Conservation (phyloP, 768 basidiomycete genomes). For the Lactarius akahatsu region DNA sequence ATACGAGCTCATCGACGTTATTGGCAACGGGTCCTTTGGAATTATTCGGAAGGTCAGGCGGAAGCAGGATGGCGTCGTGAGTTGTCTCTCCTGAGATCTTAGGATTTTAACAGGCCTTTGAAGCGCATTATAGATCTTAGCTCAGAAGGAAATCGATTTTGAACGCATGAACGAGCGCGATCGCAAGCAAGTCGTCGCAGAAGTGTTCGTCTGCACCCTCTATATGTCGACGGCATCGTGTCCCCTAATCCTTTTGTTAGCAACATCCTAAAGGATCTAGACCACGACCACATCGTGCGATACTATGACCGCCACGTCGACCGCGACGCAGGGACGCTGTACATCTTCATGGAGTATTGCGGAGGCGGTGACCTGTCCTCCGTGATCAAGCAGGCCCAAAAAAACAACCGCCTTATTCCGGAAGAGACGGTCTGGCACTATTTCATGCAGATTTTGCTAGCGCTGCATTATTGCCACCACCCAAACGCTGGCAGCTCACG, state of each 20-base stretch:
- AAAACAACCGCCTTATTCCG: slow-evolving; percentile 68
- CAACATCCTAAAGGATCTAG: slow-evolving; percentile 93
- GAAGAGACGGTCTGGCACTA: slow-evolving; percentile 97
- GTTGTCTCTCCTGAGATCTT: slow-evolving; percentile 34
- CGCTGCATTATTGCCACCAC: slow-evolving; percentile 91
- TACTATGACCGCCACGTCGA: slow-evolving; percentile 94
- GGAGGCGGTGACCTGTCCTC: slow-evolving; percentile 92
- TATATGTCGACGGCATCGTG: neutral
- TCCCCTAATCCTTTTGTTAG: slow-evolving; percentile 41
- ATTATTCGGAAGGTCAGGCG: slow-evolving; percentile 93
- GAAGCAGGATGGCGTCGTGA: slow-evolving; percentile 77
- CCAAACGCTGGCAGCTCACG: slow-evolving; percentile 50
- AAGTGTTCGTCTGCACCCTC: slow-evolving; percentile 70
- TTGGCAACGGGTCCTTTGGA: slow-evolving; percentile 97
- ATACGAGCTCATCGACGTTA: slow-evolving; percentile 87
- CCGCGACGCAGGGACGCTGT: slow-evolving; percentile 84
- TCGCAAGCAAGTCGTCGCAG: slow-evolving; percentile 93
- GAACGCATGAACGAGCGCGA: slow-evolving; percentile 96
- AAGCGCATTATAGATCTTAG: slow-evolving; percentile 58
- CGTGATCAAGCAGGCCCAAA: slow-evolving; percentile 77
- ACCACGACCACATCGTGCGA: slow-evolving; percentile 95
- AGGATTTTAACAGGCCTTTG: slow-evolving; percentile 8
- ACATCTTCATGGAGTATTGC: slow-evolving; percentile 99
- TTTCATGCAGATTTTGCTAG: slow-evolving; percentile 89
- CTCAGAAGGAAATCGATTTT: slow-evolving; percentile 95